phyloP scores from a whole-genome alignment of 2,329 filamentous ascomycete genomes.

The Lithohypha guttulata region DNA sequence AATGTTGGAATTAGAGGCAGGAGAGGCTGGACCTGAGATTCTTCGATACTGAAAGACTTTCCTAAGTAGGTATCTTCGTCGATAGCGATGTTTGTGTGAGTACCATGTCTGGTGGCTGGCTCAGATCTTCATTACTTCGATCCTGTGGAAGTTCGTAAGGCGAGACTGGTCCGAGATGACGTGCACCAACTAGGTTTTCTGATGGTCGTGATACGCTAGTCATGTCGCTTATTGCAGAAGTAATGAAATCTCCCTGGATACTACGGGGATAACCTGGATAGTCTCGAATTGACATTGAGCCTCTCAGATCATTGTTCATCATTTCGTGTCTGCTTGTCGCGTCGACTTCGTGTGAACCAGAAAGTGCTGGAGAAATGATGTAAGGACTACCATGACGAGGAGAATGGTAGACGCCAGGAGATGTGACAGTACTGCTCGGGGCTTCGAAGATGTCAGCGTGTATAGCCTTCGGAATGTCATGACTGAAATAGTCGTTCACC shows the following conservation, averaged over 20 bases:
- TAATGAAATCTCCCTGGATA: not conserved
- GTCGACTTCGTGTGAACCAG: not conserved
- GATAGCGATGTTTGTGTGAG: not conserved
- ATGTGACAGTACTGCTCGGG: not conserved
- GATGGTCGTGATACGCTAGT: not conserved
- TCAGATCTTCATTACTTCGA: not conserved
- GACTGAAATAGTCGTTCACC: not conserved
- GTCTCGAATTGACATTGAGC: not conserved
- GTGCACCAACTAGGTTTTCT: not conserved
- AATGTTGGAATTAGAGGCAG: not conserved
- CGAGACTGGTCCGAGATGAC: not conserved
- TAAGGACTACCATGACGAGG: no score
- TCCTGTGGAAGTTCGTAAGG: not conserved
- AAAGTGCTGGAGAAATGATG: no score
- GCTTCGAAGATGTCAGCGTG: not conserved
- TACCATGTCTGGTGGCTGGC: not conserved
- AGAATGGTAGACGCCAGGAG: no score
- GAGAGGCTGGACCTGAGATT: no score
- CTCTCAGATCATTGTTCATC: not conserved
- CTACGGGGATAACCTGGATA: constrained; percentile 2
- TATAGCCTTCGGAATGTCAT: not conserved
- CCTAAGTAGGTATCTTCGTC: not conserved
- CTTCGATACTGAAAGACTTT: no score
- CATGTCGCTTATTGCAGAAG: not conserved
- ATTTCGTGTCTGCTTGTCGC: not conserved